Base-by-base conservation (phyloP, 148 eudicot species). In the Drosera capensis region DNA sequence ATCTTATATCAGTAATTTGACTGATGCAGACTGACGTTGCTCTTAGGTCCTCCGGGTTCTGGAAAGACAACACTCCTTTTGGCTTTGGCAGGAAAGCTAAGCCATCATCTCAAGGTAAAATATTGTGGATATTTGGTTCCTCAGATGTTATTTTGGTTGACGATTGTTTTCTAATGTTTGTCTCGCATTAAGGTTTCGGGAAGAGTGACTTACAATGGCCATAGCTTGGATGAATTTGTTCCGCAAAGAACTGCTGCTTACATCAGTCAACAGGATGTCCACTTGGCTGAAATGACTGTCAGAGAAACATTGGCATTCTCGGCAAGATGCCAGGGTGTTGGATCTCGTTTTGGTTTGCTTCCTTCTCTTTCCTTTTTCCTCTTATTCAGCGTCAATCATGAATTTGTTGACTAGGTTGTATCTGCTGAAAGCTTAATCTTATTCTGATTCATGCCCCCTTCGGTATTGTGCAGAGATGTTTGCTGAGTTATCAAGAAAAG, bases 401-500 rank as follows among this genome's bases (percentile, higher is more conserved):
- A n/a, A n/a, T n/a, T n/a, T n/a, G n/a, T n/a, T n/a, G n/a, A n/a
- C n/a, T n/a, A n/a, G n/a, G n/a, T n/a, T n/a, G n/a, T n/a, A n/a
- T n/a, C n/a, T n/a, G n/a, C n/a, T n/a, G n/a, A n/a, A n/a, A n/a
- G n/a, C n/a, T n/a, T n/a, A n/a, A n/a, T n/a, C n/a, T n/a, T n/a
- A n/a, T n/a, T n/a, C n/a, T 34, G 38, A 34, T 11, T 34, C n/a
- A 34, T 34, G 2, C 1, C 13, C 13, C 2, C n/a, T 3, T 42
- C 1, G 17, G n/a, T 4, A 40, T 38, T 17, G 12, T 41, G 39
- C 56, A 66, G 70, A 59, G 6, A 59, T 59, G 60, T 45, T 66
- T 26, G 36, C 51, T 8, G 65, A 66, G 49, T 54, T 66, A 48
- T 28, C 42, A 1, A 54, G 60, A 53, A 66, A 65, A 41, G 70